A percentile compares a stretch with the other conserved stretches of the same genome.
Evolutionary conservation across 176 grass and related monocot genomes (phyloP).

Genomic region (Musa troglodytarum): DNA sequence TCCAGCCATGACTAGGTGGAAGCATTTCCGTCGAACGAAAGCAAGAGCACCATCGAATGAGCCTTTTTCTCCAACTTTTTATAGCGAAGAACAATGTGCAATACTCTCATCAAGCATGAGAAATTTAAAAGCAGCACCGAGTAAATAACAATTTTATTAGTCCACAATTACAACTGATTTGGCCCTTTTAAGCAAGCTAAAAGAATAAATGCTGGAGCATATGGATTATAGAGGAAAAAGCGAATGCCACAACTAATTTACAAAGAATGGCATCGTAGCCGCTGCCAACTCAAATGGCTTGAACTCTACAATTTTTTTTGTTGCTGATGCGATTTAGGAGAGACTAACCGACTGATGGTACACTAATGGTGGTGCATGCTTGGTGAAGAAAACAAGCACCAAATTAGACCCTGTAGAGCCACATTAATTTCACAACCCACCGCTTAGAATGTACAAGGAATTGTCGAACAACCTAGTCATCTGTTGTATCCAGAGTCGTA

Average conservation of each 20-base stretch:
- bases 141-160: neutral
- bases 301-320: constrained; percentile 36
- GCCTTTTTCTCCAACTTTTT: no score
- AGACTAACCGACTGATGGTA: constrained; percentile 31
- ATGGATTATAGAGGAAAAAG: constrained; percentile 42
- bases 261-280: constrained; percentile 70
- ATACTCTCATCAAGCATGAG: neutral
- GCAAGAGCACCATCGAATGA: no score
- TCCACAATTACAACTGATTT: constrained; percentile 26
- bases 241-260: constrained; percentile 49
- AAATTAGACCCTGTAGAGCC: neutral
- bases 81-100: no score
- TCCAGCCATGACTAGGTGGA: no score
- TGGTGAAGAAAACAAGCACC: constrained; percentile 7
- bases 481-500: neutral
- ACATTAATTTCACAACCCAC: neutral
- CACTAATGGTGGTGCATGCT: constrained; percentile 22
- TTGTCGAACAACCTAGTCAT: neutral
- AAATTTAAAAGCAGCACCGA: neutral
- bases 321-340: constrained; percentile 25
- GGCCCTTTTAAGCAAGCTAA: constrained; percentile 37
- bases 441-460: constrained; percentile 1
- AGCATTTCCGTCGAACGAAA: no score
- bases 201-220: constrained; percentile 53
- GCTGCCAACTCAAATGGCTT: constrained; percentile 24